Evolutionary conservation across 2,329 filamentous ascomycete genomes (phyloP), one percentile per base, ranked within the genome.

Genomic region (Hypoxylon sp.): DNA sequence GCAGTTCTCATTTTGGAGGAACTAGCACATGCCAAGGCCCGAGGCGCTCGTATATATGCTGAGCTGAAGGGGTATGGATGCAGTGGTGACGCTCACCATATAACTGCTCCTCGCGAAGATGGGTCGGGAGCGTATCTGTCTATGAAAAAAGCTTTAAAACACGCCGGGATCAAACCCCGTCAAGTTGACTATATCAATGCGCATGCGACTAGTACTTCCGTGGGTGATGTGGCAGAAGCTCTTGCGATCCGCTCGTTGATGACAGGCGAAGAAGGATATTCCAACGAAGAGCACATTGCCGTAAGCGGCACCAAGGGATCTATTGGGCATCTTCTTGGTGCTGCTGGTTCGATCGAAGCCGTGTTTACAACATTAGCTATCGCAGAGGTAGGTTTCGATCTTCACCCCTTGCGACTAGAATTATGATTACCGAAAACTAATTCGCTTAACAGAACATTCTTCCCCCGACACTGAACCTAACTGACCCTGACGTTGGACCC

Each of bases 241-340:
- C 82, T 85, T 6, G 96, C 96, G 0, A 95, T 98, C 73, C 91
- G 89, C 68, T 82, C 87, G 0, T 80, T 99, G 42, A 89, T 98
- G 81, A 83, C 93, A 8, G 92, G 92, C 0, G 86, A 90, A 21
- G 87, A 92, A 17, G 93, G 93, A 0, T 86, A 90, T 61, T 74
- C 80, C 0, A 83, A 82, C 1, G 87, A 92, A 44, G 81, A 82
- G 1, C 81, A 92, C 7, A 87, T 98, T 60, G 93, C 94, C 48
- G 87, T 98, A 19, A 97, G 94, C 79, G 95, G 96, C 79, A 97
- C 94, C 0, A 99, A 99, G 79, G 95, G 95, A 6, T 93, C 96
- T 2, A 86, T 97, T 56, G 96, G 96, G 0, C 96, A 99, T 84
- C 82, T 99, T 5, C 85, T 99, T 3, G 96, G 96, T 13, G 96